phyloP scores from a whole-genome alignment of 2,329 filamentous ascomycete species.

The Sclerotinia glacialis region DNA sequence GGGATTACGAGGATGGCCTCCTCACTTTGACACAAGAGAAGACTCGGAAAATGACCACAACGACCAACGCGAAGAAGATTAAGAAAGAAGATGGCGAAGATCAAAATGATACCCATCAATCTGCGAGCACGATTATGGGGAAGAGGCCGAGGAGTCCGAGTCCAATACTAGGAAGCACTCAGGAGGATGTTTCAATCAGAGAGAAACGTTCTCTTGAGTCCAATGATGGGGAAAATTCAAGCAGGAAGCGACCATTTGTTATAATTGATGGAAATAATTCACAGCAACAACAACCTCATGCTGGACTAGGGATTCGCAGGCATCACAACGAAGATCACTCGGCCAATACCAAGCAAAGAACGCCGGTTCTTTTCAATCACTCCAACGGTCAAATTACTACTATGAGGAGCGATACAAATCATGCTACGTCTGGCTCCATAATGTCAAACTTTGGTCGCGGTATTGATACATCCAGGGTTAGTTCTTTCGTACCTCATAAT shows the following conservation, averaged over 20 bases:
- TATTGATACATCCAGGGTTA: not conserved
- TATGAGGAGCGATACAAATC: not conserved
- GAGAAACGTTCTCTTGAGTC: not conserved
- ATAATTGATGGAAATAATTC: slow-evolving; percentile 1
- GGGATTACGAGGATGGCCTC: not conserved
- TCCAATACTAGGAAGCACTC: slow-evolving; percentile 11
- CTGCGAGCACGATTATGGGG: not conserved
- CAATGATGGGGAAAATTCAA: not conserved
- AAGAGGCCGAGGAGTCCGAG: not conserved
- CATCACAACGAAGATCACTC: not conserved
- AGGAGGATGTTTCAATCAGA: not conserved
- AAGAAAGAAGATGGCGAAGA: not conserved
- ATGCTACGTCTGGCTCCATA: not conserved
- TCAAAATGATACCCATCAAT: not conserved
- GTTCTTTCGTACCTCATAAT: not conserved
- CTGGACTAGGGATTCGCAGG: not conserved
- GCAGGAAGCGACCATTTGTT: slow-evolving; percentile 1
- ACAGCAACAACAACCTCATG: not conserved
- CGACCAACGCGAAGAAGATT: not conserved
- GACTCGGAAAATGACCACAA: not conserved
- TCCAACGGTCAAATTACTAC: not conserved
- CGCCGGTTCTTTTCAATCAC: not conserved
- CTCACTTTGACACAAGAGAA: not conserved
- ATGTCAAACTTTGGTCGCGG: not conserved
- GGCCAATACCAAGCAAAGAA: not conserved